Evolutionary conservation across 805 yeast genomes (phyloP), one percentile per base, ranked within the genome.

Genomic region (Yamadazyma insecticola): DNA sequence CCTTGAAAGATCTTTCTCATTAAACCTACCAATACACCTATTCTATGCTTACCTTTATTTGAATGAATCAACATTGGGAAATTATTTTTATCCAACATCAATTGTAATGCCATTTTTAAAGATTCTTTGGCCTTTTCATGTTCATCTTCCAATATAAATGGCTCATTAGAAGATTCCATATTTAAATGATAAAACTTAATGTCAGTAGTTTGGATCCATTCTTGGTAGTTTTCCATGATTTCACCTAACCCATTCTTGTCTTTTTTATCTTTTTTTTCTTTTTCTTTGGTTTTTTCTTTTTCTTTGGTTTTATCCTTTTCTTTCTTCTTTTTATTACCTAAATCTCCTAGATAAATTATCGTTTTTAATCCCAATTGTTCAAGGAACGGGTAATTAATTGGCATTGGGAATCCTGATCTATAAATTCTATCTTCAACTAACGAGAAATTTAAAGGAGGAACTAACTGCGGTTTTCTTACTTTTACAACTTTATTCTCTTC

Each of bases 1-100:
- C 94, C 94, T 56, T 88, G 96, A 27, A 88, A 60, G 31, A 82
- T 54, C 50, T 86, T 87, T 29, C 98, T 63, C 71, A 90, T 78
- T 18, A 87, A 69, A 0, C 96, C 98, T n/a, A 89, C 94, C 24
- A 89, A 65, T 1, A 92, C 89, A 0, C 97, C 97, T 2, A 87
- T 89, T 25, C 98, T 60, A 53, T 90, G 98, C 55, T 92, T 92
- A n/a, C 98, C 98, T 61, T 90, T 90, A 56, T 92, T 87, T 3
- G 96, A 87, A 54, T 92, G 97, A 9, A 90, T 74, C 35, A 90
- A 64, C 9, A 90, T 76, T 1, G 98, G 98, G 51, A 82, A 86
- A 52, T 88, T 88, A 10, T 78, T 75, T 28, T 66, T 67, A 45
- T 81, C 72, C 19, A 78, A 51, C 29, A 83, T 64, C 22, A 81